A percentile compares a stretch with the other conserved stretches of the same genome.
These are phyloP conservation scores for Podila minutissima DNA, from an alignment of 192 early-diverging fungal species.

Conservation along the genomic window DNA sequence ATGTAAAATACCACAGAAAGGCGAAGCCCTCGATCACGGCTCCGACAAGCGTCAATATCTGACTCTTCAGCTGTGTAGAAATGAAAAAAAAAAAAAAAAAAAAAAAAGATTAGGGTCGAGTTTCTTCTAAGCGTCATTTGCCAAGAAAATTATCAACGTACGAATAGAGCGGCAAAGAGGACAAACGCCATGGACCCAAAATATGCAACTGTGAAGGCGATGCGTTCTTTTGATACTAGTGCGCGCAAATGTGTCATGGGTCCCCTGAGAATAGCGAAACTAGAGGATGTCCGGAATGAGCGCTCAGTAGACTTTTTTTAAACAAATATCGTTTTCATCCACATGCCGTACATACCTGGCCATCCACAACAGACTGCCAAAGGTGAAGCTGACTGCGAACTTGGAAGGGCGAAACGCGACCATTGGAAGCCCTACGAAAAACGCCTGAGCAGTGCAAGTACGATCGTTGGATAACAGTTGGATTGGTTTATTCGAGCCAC, in stretches of 20 bases:
- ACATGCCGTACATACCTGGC: slow-evolving; percentile 25
- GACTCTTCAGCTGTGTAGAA: slow-evolving; percentile 59
- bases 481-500: background rate
- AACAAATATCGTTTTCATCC: background rate
- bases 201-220: slow-evolving; percentile 85
- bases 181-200: slow-evolving; percentile 85
- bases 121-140: background rate
- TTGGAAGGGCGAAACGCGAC: slow-evolving; percentile 75
- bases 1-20: slow-evolving; percentile 75
- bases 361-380: slow-evolving; percentile 64
- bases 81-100: slow-evolving; percentile 1
- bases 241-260: slow-evolving; percentile 86
- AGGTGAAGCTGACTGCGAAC: slow-evolving; percentile 82
- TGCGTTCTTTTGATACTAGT: slow-evolving; percentile 78
- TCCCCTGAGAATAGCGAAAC: slow-evolving; percentile 85
- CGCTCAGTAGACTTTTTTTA: background rate
- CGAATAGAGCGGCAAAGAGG: slow-evolving; percentile 82
- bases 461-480: background rate
- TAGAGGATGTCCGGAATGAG: slow-evolving; percentile 36
- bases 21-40: slow-evolving; percentile 83
- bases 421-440: slow-evolving; percentile 74
- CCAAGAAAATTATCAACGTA: slow-evolving; percentile 53
- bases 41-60: slow-evolving; percentile 81
- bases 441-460: slow-evolving; percentile 10
- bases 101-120: background rate